These are phyloP conservation scores for Colletotrichum camelliae DNA, from an alignment of 2,329 filamentous ascomycete genomes.

Conservation along the genomic window DNA sequence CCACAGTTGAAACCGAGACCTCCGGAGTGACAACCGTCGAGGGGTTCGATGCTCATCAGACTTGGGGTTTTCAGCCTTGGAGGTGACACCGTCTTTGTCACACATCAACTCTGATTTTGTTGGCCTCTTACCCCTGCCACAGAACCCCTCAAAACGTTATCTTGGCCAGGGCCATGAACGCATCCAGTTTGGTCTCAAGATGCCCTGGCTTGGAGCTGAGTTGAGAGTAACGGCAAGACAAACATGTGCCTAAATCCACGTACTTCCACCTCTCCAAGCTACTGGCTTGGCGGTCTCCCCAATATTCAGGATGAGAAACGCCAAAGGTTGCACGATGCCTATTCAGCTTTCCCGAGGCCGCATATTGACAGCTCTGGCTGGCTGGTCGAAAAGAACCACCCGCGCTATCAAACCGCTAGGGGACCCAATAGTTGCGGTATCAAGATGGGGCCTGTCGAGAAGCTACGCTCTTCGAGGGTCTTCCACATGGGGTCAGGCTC, in stretches of 20 bases:
- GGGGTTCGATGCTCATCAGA: not conserved
- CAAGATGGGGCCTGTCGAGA: not conserved
- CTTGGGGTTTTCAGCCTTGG: not conserved
- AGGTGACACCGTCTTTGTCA: not conserved
- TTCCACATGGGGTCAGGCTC: not conserved
- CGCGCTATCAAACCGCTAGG: not conserved
- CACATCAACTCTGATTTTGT: not conserved
- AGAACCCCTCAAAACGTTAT: not conserved
- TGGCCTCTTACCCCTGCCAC: not conserved
- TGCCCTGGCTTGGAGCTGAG: not conserved
- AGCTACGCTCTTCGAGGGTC: not conserved
- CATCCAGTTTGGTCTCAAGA: not conserved
- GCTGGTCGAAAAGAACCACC: not conserved
- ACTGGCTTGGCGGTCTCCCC: not conserved
- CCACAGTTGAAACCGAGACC: not conserved
- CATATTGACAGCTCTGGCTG: not conserved
- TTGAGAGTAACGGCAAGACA: not conserved
- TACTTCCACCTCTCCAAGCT: not conserved
- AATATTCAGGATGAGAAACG: not conserved
- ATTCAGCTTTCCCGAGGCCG: not conserved
- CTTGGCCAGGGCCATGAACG: not conserved
- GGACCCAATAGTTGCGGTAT: not conserved
- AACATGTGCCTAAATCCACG: not conserved
- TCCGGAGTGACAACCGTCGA: not conserved
- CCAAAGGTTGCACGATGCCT: conserved; percentile 3